Conservation (phyloP, 164 flowering plant species). For the Dillenia suffruticosa region DNA sequence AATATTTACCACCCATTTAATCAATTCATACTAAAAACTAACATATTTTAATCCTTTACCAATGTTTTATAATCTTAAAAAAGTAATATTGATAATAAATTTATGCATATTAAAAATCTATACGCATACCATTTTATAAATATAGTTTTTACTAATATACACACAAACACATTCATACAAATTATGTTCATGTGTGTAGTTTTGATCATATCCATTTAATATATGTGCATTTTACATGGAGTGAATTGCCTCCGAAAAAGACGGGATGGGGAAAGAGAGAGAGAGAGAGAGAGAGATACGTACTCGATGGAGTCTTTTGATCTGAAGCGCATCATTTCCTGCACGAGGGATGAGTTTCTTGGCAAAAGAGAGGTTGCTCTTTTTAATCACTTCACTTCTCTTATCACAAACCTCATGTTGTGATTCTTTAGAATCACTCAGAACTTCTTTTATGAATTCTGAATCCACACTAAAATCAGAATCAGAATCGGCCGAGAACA, state of each 20-base stretch:
- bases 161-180: neutral
- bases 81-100: neutral
- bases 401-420: neutral
- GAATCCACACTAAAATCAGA: neutral
- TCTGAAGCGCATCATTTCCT: conserved; percentile 38
- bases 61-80: neutral
- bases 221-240: no score
- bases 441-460: neutral
- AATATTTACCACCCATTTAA: neutral
- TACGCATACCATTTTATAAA: neutral
- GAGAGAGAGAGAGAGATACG: conserved; percentile 1
- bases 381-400: conserved; percentile 11
- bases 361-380: conserved; percentile 28
- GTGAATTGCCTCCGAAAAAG: conserved; percentile 4
- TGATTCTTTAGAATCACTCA: neutral
- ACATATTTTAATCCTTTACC: neutral
- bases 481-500: conserved; percentile 47
- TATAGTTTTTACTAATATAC: no score
- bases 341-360: conserved; percentile 40
- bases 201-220: neutral
- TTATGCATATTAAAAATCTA: neutral
- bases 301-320: conserved; percentile 49
- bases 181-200: neutral
- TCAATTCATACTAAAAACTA: neutral
- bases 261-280: neutral